Percentiles rank a stretch among this genome's conserved stretches.
phyloP scores from a whole-genome alignment of 2,329 filamentous ascomycete genomes.

The Cucurbitaria berberidis region DNA sequence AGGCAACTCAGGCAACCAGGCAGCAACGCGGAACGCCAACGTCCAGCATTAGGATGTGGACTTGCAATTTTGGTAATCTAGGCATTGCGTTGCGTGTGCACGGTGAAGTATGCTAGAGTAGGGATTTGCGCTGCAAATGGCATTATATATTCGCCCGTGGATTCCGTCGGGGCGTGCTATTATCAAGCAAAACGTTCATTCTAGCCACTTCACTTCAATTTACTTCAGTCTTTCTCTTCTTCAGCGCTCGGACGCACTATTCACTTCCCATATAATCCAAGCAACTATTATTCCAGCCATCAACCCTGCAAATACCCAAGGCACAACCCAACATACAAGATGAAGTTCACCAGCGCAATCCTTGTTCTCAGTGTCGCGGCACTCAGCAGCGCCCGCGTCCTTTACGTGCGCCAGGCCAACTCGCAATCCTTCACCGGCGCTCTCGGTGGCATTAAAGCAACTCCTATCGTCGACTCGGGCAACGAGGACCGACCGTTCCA shows the following conservation, averaged over 20 bases:
- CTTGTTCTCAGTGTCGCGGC: conserved; percentile 24
- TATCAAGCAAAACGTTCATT: conserved; percentile 6
- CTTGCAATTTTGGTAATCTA: conserved; percentile 15
- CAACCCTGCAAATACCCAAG: no score
- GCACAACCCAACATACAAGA: no score
- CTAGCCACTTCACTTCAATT: conserved; percentile 7
- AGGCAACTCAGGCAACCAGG: conserved; percentile 23
- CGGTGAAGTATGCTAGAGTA: background rate
- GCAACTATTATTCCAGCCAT: conserved; percentile 1
- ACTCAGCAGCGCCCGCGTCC: conserved; percentile 24
- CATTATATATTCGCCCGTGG: conserved; percentile 18
- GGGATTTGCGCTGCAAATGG: background rate
- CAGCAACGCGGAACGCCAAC: conserved; percentile 5
- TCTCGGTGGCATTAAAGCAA: conserved; percentile 61
- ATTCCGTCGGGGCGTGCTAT: background rate
- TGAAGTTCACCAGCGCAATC: conserved; percentile 32
- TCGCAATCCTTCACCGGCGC: conserved; percentile 52
- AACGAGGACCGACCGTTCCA: conserved; percentile 53
- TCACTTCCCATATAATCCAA: conserved; percentile 10
- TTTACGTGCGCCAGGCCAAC: conserved; percentile 34
- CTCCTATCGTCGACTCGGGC: conserved; percentile 58
- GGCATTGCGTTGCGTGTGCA: background rate
- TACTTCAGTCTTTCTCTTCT: conserved; percentile 14
- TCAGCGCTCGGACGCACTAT: conserved; percentile 32
- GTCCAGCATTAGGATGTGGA: conserved; percentile 11